Evolutionary conservation across 2,329 filamentous ascomycete species (phyloP), one percentile per base, ranked within the genome.

Genomic region (Monilinia fructicola): DNA sequence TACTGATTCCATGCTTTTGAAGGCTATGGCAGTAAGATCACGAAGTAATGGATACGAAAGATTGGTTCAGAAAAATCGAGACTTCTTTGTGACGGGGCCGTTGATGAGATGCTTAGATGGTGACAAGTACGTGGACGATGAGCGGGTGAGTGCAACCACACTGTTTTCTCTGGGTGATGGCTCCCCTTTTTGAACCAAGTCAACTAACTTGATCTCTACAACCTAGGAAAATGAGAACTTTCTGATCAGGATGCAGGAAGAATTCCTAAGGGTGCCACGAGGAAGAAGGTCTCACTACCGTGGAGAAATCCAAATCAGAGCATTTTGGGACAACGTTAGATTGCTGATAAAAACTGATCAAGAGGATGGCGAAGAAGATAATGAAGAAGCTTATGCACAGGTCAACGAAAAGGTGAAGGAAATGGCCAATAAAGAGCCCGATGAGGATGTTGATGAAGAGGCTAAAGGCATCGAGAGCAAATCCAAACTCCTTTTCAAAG

Each of bases 321-420:
- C 66, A 16, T 73, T 69, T 63, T 74, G 72, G 72, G 66, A 68
- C 7, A 65, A 71, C 18, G 40, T 73, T 21, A 69, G 71, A 56
- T 62, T 38, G 44, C 46, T 69, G 12, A 54, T 74, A 28, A 61
- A 54, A 38, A 64, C 40, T 52, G 44, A 67, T 44, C 52, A 63
- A 40, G 64, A 63, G 16, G 59, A 48, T 48, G 44, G n/a, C 11
- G n/a, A 48, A 42, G 40, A 42, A 16, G 40, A 14, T 5, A 42
- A 61, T 23, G 50, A 55, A 2, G 11, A 56, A 38, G 54, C 38
- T 40, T 31, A 63, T 42, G 50, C 48, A 28, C 55, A 61, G 14
- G 58, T 42, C 12, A 42, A 42, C 1, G 40, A 42, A 16, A 16
- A 18, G 40, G 12, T 42, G 12, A 5, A 66, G 16, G 40, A 55